Evolutionary conservation across 495 filamentous ascomycete genomes (phyloP).

Genomic region (Podospora fimiseda): DNA sequence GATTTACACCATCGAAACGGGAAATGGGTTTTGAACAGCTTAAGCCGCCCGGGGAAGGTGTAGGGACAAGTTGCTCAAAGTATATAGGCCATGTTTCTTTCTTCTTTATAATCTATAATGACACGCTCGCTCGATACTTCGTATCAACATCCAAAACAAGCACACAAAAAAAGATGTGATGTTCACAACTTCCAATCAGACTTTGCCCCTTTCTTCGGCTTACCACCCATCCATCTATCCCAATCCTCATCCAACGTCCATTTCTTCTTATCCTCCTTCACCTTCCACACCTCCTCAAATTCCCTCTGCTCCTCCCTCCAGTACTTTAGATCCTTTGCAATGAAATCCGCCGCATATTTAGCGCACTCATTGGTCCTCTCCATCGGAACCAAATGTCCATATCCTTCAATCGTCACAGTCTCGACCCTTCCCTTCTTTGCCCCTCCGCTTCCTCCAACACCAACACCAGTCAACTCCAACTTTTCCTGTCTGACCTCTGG

Average conservation of each 20-base stretch:
- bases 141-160: too few relatives aligned
- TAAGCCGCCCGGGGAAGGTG: too few relatives aligned
- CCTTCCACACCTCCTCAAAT: conserved; percentile 50
- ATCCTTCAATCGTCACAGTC: conserved; percentile 56
- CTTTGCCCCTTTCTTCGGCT: conserved; percentile 4
- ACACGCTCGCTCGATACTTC: too few relatives aligned
- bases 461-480: conserved; percentile 57
- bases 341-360: conserved; percentile 54
- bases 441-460: conserved; percentile 64
- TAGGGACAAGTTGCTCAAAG: too few relatives aligned
- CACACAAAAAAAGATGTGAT: too few relatives aligned
- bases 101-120: too few relatives aligned
- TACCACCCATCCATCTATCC: conserved; percentile 18
- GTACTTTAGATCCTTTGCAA: conserved; percentile 53
- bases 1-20: neutral
- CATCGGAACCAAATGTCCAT: conserved; percentile 81
- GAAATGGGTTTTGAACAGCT: neutral
- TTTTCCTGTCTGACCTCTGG: conserved; percentile 49
- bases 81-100: too few relatives aligned
- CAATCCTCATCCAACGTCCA: conserved; percentile 41
- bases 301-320: conserved; percentile 59
- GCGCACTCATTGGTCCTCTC: conserved; percentile 64
- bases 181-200: neutral
- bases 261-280: conserved; percentile 45
- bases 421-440: conserved; percentile 59